Conservation (phyloP, 2,329 filamentous ascomycete genomes). For the Moelleriella libera region DNA sequence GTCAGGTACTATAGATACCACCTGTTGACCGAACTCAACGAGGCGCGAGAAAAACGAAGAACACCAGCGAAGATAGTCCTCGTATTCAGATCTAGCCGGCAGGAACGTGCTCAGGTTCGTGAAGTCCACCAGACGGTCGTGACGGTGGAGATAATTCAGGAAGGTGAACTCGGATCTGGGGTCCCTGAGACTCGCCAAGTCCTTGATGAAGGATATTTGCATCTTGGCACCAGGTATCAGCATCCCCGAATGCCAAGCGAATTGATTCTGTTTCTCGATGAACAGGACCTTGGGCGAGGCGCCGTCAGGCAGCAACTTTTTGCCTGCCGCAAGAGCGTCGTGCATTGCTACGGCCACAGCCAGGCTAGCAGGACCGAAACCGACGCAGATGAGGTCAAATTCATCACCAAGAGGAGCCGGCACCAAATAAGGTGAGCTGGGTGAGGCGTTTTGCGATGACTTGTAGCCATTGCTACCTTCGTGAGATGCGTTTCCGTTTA, state of each 20-base stretch:
- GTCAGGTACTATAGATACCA: conserved; percentile 54
- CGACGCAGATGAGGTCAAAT: conserved; percentile 79
- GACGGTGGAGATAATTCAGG: conserved; percentile 78
- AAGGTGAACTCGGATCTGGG: conserved; percentile 89
- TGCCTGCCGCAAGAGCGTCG: conserved; percentile 50
- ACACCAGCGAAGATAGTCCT: conserved; percentile 93
- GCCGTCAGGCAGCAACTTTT: conserved; percentile 23
- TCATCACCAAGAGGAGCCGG: conserved; percentile 46
- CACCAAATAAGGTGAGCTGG: conserved; percentile 21
- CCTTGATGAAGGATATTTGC: conserved; percentile 97
- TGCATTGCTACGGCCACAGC: conserved; percentile 81
- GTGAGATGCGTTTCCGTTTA: not conserved
- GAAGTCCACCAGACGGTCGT: conserved; percentile 74
- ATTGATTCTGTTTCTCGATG: conserved; percentile 69
- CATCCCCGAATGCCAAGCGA: conserved; percentile 94
- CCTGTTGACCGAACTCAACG: conserved; percentile 67
- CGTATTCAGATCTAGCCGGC: conserved; percentile 76
- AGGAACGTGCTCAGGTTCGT: conserved; percentile 84
- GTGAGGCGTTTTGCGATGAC: conserved; percentile 10
- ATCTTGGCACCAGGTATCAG: conserved; percentile 84
- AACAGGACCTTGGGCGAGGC: conserved; percentile 62
- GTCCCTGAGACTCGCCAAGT: conserved; percentile 78
- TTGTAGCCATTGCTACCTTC: conserved; percentile 8
- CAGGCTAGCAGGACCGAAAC: conserved; percentile 84
- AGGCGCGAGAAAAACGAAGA: conserved; percentile 61